Base-by-base conservation (phyloP, 768 basidiomycete species). In the Trametes maxima region DNA sequence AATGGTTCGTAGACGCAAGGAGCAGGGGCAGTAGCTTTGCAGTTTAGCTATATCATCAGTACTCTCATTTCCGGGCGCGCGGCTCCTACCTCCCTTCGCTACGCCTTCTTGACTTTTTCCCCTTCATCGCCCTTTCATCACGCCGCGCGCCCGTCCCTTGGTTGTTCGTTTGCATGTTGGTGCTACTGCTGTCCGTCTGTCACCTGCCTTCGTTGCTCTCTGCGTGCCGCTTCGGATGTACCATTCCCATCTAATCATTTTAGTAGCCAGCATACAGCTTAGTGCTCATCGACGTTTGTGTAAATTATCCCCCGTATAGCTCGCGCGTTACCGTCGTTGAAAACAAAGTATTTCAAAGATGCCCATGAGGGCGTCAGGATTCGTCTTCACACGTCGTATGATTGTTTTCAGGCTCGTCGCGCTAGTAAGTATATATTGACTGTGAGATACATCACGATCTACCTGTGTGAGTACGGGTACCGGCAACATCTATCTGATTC, bases 221-320 rank as follows among this genome's bases (percentile, higher is more conserved):
- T 16, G 44, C 19, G 21, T 40, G 21, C 54, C 24, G 17, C 37
- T 24, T 39, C 37, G 56, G 45, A 43, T 49, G 47, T 63, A 58
- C 37, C 56, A 24, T 21, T 44, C 46, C 6, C 50, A 48, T 49
- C 57, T 58, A 57, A 62, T 52, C 55, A 52, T 6, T 36, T 42
- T 52, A 52, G 42, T 53, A 40, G 35, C 50, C 54, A 33, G 2
- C 42, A 17, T 16, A 24, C 17, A 13, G 28, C 14, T 62, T 33
- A 52, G 54, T 62, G 51, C 60, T 62, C 43, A 4, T 40, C 14
- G 14, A 14, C 12, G 52, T 24, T 44, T 62, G 60, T 56, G 60
- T 62, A 62, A 62, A 51, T 62, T 62, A 62, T 62, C 60, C 43
- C 48, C 54, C 53, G 12, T 40, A 17, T 54, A 54, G 24, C 40